These are phyloP conservation scores for Fraxinus platypoda DNA, from an alignment of 305 asterid genomes.

Conservation along the genomic window DNA sequence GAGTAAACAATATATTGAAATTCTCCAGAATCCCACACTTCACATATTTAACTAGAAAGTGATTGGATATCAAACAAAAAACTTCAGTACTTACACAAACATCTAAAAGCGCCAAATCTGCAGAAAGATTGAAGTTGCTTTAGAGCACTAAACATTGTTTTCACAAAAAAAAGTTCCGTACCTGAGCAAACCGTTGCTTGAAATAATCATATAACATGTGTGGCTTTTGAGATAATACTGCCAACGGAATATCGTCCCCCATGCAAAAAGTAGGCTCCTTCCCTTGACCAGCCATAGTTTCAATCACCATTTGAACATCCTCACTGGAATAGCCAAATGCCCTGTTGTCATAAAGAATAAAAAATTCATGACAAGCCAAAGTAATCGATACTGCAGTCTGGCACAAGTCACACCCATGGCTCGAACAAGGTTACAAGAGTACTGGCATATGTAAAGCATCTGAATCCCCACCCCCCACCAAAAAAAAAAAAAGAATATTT, in stretches of 20 bases:
- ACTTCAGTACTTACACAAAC: neutral
- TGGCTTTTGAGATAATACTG: slow-evolving; percentile 77
- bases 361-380: slow-evolving; percentile 16
- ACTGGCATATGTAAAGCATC: neutral
- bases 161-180: slow-evolving; percentile 28
- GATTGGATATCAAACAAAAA: neutral
- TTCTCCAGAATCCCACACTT: neutral
- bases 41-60: neutral
- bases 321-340: slow-evolving; percentile 97
- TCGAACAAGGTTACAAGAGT: neutral
- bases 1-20: neutral
- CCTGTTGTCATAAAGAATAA: slow-evolving; percentile 44
- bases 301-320: slow-evolving; percentile 99
- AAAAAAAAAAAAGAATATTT: neutral
- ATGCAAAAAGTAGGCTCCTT: slow-evolving; percentile 99
- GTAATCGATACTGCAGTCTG: neutral
- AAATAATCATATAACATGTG: slow-evolving; percentile 95
- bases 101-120: neutral
- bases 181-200: slow-evolving; percentile 99
- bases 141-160: slow-evolving; percentile 20
- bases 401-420: slow-evolving; percentile 11
- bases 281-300: slow-evolving; percentile 98
- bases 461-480: neutral
- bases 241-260: slow-evolving; percentile 99
- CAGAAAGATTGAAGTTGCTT: slow-evolving; percentile 2